Base-by-base conservation (phyloP, 306 rosid genomes). In the Cucurbita maxima region DNA sequence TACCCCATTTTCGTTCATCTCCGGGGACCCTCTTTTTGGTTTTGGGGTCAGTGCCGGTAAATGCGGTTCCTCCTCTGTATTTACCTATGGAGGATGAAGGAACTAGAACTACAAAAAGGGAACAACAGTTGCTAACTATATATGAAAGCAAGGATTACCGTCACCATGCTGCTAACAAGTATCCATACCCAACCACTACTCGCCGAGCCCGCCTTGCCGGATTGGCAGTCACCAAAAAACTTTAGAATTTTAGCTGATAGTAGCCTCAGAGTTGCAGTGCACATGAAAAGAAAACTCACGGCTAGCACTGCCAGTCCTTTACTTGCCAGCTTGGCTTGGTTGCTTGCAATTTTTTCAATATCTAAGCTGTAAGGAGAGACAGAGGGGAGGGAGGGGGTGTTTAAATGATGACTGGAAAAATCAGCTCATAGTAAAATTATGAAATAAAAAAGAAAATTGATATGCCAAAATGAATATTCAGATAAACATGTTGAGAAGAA, bases 261-360 rank as follows among this genome's bases (percentile, higher is more conserved):
- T 73, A 89, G 81, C 78, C 81, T 82, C 74, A 92, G 79, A 84
- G 83, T 69, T 53, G 95, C 88, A 38, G 86, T 77, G 82, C 90
- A 84, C 76, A 82, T 70, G 72, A 86, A 86, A 77, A 88, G 70
- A 19, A 88, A 84, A 80, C 96, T 88, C 61, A 86, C 84, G 25
- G 83, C 87, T 70, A 92, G 81, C 34, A 89, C 86, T 0, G 90
- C 88, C 38, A 89, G 89, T 81, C 88, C 95, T 80, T 83, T 92
- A 53, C 77, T 82, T 82, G 89, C 95, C 36, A 82, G 73, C 63
- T 75, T 80, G 47, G 83, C 88, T 77, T 92, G 92, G 76, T 86
- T 84, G n/a, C 79, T 81, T 11, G 67, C 83, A 37, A 85, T 69
- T 78, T 83, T 88, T 36, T 73, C 79, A 62, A 89, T 79, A 47